Evolutionary conservation across 2,329 filamentous ascomycete species (phyloP).

Genomic region (Curvularia lunata): DNA sequence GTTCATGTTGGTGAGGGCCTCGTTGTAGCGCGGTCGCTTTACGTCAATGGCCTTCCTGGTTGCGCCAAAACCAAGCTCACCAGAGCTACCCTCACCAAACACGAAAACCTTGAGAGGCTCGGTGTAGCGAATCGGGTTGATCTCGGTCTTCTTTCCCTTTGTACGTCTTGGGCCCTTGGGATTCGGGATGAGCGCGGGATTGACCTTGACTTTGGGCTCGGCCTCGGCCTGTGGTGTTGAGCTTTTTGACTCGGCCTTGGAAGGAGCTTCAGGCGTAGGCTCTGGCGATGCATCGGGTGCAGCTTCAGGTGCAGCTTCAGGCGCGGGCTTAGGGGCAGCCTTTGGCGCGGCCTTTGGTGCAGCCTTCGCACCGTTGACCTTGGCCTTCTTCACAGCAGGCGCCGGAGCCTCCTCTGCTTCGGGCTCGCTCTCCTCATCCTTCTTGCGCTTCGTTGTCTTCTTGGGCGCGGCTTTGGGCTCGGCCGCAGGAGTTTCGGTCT

Average conservation of each 20-base stretch:
- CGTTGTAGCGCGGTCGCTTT: slow-evolving; percentile 74
- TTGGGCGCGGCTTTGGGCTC: slow-evolving; percentile 22
- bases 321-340: background rate
- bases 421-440: slow-evolving; percentile 34
- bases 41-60: slow-evolving; percentile 72
- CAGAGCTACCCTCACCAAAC: slow-evolving; percentile 79
- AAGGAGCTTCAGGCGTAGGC: background rate
- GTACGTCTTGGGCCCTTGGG: slow-evolving; percentile 42
- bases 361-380: slow-evolving; percentile 26
- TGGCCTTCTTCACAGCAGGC: slow-evolving; percentile 35
- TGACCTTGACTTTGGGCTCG: slow-evolving; percentile 22
- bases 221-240: slow-evolving; percentile 15
- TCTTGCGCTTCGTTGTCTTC: slow-evolving; percentile 41
- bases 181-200: slow-evolving; percentile 25
- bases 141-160: slow-evolving; percentile 50
- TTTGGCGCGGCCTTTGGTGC: slow-evolving; percentile 19
- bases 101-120: slow-evolving; percentile 75
- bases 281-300: background rate
- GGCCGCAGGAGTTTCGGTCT: slow-evolving; percentile 32
- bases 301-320: background rate
- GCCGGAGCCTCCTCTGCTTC: slow-evolving; percentile 27
- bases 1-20: slow-evolving; percentile 63
- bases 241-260: slow-evolving; percentile 4
- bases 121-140: slow-evolving; percentile 68
- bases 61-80: slow-evolving; percentile 79